These are phyloP conservation scores for Bipolaris victoriae DNA, from an alignment of 2,329 filamentous ascomycete genomes.

Conservation along the genomic window DNA sequence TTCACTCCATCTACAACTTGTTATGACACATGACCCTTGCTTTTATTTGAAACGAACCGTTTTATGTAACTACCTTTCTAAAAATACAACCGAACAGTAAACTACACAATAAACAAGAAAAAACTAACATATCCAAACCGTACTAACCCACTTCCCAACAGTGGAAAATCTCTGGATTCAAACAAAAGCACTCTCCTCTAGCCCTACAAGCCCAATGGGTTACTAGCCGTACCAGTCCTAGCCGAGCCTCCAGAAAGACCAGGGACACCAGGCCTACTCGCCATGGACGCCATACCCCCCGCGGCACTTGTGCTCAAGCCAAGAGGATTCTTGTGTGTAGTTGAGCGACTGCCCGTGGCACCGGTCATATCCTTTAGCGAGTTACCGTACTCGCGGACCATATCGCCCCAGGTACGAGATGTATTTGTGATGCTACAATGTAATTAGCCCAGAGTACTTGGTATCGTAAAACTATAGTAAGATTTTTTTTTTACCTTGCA, in stretches of 20 bases:
- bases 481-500: conserved; percentile 12
- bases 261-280: conserved; percentile 23
- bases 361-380: conserved; percentile 57
- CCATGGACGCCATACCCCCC: conserved; percentile 40
- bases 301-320: conserved; percentile 47
- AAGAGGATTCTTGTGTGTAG: conserved; percentile 55
- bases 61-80: too few species aligned
- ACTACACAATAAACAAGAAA: too few species aligned
- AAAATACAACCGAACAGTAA: too few species aligned
- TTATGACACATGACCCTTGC: too few species aligned
- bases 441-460: neutral
- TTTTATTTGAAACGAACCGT: too few species aligned
- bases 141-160: too few species aligned
- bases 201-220: conserved; percentile 51
- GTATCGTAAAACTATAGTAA: neutral
- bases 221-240: conserved; percentile 46
- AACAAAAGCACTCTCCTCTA: neutral
- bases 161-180: neutral
- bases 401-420: conserved; percentile 55
- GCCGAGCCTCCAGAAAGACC: conserved; percentile 21
- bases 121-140: too few species aligned
- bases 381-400: conserved; percentile 58
- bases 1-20: too few species aligned
- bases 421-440: conserved; percentile 51
- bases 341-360: conserved; percentile 52